Evolutionary conservation across 78 protist species (phyloP).

Genomic region (Dictyostelium discoideum): dicty_2.7 NC_007090.3:1102001-1102500

Average conservation of each 20-base stretch:
- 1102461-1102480: slow-evolving; percentile 4
- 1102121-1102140: neutral
- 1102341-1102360: neutral
- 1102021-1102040: neutral
- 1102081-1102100: neutral
- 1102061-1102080: neutral
- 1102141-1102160: neutral
- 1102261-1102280: neutral
- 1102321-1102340: neutral
- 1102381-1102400: neutral
- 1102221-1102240: slow-evolving; percentile 17
- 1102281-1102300: slow-evolving; percentile 2
- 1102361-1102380: neutral
- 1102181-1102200: slow-evolving; percentile 35
- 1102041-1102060: neutral
- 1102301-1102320: neutral
- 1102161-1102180: neutral
- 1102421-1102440: slow-evolving; percentile 30
- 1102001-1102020: neutral
- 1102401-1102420: slow-evolving; percentile 9
- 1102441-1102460: slow-evolving; percentile 3
- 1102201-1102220: neutral
- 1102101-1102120: neutral
- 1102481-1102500: neutral
- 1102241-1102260: neutral